A percentile compares a stretch with the other conserved stretches of the same genome.
phyloP scores from a whole-genome alignment of 495 filamentous ascomycete species.

The Terfezia boudieri region DNA sequence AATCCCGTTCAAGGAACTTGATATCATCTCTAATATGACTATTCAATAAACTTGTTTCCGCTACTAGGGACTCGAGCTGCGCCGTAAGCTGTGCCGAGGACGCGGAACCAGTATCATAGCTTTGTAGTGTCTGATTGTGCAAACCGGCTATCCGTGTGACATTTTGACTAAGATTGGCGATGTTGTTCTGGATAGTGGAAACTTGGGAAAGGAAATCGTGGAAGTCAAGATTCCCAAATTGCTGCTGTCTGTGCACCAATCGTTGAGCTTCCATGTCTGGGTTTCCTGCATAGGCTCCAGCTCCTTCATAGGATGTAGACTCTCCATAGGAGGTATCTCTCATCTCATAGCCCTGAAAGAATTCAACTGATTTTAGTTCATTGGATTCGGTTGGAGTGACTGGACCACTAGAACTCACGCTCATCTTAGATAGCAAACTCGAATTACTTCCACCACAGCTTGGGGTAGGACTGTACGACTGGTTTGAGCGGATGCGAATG shows the following conservation, averaged over 20 bases:
- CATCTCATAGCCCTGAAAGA: background rate
- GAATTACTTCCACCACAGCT: too few species aligned
- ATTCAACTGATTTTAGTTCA: too few species aligned
- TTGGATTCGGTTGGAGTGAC: too few species aligned
- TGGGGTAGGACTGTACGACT: too few species aligned
- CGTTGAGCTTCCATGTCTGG: background rate
- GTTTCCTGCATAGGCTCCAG: background rate
- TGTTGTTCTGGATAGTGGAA: constrained; percentile 6
- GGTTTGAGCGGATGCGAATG: too few species aligned
- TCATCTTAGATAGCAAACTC: too few species aligned
- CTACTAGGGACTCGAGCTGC: constrained; percentile 35
- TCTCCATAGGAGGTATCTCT: background rate
- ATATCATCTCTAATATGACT: constrained; percentile 44
- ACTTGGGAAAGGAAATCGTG: constrained; percentile 15
- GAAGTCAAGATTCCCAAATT: constrained; percentile 3
- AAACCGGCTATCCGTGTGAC: constrained; percentile 11
- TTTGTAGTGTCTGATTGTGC: constrained; percentile 14
- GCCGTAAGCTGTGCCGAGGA: constrained; percentile 3
- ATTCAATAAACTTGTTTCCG: constrained; percentile 43
- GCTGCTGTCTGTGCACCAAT: background rate
- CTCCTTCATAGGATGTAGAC: background rate
- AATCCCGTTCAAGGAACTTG: constrained; percentile 41
- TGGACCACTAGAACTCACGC: too few species aligned
- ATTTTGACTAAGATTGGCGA: constrained; percentile 12
- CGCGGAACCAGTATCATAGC: constrained; percentile 12